A percentile compares a stretch with the other conserved stretches of the same genome.
phyloP scores from a whole-genome alignment of 208 protist genomes.

The Trypanosoma cruzi region DNA sequence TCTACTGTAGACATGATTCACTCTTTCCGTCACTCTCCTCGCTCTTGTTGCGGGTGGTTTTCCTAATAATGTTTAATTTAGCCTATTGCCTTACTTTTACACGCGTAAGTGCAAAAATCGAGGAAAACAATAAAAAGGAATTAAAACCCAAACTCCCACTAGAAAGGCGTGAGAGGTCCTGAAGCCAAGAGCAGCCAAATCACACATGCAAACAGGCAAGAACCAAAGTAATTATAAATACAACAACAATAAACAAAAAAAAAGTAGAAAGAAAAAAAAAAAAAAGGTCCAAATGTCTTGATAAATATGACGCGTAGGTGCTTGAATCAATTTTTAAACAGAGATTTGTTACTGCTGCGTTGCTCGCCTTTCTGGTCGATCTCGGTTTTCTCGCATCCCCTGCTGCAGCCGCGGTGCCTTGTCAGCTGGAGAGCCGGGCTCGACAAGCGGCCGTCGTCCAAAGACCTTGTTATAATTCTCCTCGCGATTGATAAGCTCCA shows the following conservation, averaged over 20 bases:
- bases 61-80: not conserved
- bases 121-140: conserved; percentile 15
- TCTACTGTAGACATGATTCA: conserved; percentile 33
- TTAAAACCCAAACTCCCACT: conserved; percentile 4
- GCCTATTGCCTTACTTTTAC: not conserved
- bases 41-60: not conserved
- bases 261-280: not conserved
- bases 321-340: not conserved
- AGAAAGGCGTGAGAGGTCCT: not conserved
- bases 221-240: not conserved
- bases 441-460: conserved; percentile 66
- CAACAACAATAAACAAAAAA: not conserved
- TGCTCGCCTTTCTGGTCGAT: not conserved
- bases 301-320: too few species aligned
- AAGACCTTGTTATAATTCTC: conserved; percentile 96
- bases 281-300: too few species aligned
- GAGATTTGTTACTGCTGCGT: not conserved
- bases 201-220: not conserved
- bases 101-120: not conserved
- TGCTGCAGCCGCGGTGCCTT: conserved; percentile 10
- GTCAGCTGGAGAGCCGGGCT: conserved; percentile 6
- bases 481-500: conserved; percentile 95
- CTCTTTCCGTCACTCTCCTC: conserved; percentile 1
- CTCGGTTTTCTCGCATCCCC: not conserved
- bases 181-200: conserved; percentile 9